Base-by-base conservation (phyloP, 2,329 filamentous ascomycete species). In the Cladophialophora carrionii region DNA sequence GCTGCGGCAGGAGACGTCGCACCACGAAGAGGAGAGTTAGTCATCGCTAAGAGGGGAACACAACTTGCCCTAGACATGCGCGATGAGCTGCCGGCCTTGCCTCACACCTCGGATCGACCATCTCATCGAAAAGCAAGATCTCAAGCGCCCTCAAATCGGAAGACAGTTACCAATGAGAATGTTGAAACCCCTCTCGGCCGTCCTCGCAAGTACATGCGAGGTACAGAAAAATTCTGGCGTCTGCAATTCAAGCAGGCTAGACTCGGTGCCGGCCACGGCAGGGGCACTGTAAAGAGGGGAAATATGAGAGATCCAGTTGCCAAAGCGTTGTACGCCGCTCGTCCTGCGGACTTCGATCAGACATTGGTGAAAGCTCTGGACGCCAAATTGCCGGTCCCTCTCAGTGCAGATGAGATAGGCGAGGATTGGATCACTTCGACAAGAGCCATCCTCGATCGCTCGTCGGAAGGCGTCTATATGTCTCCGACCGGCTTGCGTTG, bases 381-480 rank as follows among this genome's bases (percentile, higher is more conserved):
- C 31, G 61, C 66, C 37, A 60, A 52, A n/a, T 43, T 72, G 22
- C 70, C 71, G 14, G 51, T 71, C 9, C 71, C 71, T n/a, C 22
- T 26, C 6, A 24, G 22, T 20, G 49, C 65, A 17, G 22, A 67
- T 10, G 68, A 71, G 48, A 69, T 72, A 62, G 62, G 53, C 49
- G 62, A 70, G 24, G 60, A 60, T 29, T 73, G 71, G 71, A 59
- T 73, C 22, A 48, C 53, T 32, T 61, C 62, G 20, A 73, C 67
- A 57, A 67, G 31, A 52, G 17, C 17, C 8, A 56, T 72, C 20
- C 60, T 72, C 20, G 29, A 68, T 20, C 67, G 71, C 9, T 31
- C 34, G 12, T 67, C 63, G 3, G 72, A 77, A 12, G 79, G 80
- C 9, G 72, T 80, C 10, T 80, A 79, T 63, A 63, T 80, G 26